phyloP scores from a whole-genome alignment of 2,329 filamentous ascomycete genomes.

The Ambrosiella cleistominuta region DNA sequence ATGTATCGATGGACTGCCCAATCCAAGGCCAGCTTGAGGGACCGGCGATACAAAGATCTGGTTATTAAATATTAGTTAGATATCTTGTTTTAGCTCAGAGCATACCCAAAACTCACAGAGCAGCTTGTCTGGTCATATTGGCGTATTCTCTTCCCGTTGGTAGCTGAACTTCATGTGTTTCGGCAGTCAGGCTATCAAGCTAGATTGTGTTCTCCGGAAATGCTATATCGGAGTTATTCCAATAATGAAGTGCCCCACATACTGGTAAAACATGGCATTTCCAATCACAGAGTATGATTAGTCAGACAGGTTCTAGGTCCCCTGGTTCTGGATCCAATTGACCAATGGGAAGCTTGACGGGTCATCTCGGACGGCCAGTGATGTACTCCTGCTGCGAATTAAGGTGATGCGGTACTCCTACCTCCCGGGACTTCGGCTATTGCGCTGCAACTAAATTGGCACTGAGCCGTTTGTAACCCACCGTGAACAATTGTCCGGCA shows the following conservation, averaged over 20 bases:
- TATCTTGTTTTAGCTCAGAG: too few relatives aligned
- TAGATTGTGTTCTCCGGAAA: background rate
- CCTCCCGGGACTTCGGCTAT: constrained; percentile 4
- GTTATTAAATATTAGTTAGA: background rate
- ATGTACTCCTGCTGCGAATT: constrained; percentile 7
- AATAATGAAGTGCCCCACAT: background rate
- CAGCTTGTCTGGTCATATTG: constrained; percentile 28
- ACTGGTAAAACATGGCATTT: background rate
- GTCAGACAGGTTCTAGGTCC: constrained; percentile 1
- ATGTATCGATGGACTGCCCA: constrained; percentile 86
- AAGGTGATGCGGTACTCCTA: background rate
- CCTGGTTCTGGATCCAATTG: background rate
- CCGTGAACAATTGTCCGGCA: too few relatives aligned
- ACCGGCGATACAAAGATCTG: constrained; percentile 73
- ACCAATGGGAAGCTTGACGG: constrained; percentile 9
- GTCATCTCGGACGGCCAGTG: constrained; percentile 9
- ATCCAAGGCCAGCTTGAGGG: constrained; percentile 81
- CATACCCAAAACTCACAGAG: constrained; percentile 25
- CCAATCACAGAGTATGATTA: constrained; percentile 12
- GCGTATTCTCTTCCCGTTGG: background rate
- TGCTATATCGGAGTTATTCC: background rate
- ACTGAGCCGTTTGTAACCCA: too few relatives aligned
- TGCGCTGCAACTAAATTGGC: background rate
- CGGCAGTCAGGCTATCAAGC: background rate
- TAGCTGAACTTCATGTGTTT: background rate